A percentile compares a stretch with the other conserved stretches of the same genome.
Conservation (phyloP, 2,329 filamentous ascomycete genomes). For the Ophiostoma sp. region DNA sequence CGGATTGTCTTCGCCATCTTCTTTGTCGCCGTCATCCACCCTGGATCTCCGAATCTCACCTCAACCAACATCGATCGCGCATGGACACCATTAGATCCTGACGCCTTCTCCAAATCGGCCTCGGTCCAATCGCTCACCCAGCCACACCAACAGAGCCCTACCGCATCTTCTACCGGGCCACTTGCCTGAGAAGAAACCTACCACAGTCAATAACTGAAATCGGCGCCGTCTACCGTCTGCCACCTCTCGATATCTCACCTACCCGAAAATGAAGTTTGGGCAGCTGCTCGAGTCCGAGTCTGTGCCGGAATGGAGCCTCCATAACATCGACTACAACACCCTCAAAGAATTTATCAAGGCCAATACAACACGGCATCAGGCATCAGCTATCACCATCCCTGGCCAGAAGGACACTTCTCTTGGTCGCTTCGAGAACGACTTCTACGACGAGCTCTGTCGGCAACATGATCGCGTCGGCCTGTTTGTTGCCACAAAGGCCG, state of each 20-base stretch:
- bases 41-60: not conserved
- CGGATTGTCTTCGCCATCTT: not conserved
- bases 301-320: constrained; percentile 75
- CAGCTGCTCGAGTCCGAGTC: constrained; percentile 68
- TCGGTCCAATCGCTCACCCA: not conserved
- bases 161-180: too few species aligned
- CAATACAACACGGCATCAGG: constrained; percentile 67
- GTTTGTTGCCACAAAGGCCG: constrained; percentile 73
- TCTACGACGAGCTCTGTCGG: constrained; percentile 63
- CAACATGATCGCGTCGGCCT: constrained; percentile 74
- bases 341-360: constrained; percentile 80
- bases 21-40: not conserved
- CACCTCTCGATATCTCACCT: not conserved
- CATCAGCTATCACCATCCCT: constrained; percentile 66
- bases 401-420: constrained; percentile 58
- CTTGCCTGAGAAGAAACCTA: not conserved
- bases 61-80: not conserved
- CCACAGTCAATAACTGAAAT: too few species aligned
- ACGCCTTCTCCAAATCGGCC: not conserved
- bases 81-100: not conserved
- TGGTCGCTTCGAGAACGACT: constrained; percentile 62
- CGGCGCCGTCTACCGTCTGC: not conserved
- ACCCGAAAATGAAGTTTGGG: constrained; percentile 64
- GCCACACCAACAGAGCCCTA: not conserved
- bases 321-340: constrained; percentile 86